These are phyloP conservation scores for Ceratobasidium sp. DNA, from an alignment of 1,284 basidiomycete species.

Conservation along the genomic window DNA sequence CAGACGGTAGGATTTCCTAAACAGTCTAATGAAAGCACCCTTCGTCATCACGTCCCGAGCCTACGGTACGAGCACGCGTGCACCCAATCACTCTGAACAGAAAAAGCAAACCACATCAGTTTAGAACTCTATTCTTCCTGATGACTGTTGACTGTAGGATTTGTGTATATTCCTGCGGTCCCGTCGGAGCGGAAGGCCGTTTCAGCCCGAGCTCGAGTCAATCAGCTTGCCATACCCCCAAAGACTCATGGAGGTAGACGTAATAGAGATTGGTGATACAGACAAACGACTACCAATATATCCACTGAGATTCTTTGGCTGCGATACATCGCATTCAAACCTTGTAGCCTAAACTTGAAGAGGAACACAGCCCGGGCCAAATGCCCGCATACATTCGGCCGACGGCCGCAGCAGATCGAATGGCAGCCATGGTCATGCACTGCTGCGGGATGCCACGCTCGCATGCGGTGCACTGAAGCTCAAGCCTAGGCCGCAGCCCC, in stretches of 20 bases:
- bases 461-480: not conserved
- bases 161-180: not conserved
- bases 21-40: not conserved
- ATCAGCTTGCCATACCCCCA: not conserved
- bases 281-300: not conserved
- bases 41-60: too few relatives aligned
- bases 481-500: not conserved
- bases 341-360: not conserved
- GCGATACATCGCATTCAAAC: not conserved
- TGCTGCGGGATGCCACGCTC: not conserved
- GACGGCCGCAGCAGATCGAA: not conserved
- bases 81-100: not conserved
- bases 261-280: not conserved
- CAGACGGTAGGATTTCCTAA: not conserved
- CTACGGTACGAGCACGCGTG: not conserved
- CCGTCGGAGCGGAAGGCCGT: not conserved
- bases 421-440: not conserved
- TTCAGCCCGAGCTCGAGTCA: not conserved
- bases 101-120: not conserved
- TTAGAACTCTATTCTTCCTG: not conserved
- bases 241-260: not conserved
- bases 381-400: not conserved
- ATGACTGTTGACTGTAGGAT: not conserved
- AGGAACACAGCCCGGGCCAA: not conserved
- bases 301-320: not conserved